phyloP scores from a whole-genome alignment of 163 green algal genomes.

The Prototheca wickerhamii region DNA sequence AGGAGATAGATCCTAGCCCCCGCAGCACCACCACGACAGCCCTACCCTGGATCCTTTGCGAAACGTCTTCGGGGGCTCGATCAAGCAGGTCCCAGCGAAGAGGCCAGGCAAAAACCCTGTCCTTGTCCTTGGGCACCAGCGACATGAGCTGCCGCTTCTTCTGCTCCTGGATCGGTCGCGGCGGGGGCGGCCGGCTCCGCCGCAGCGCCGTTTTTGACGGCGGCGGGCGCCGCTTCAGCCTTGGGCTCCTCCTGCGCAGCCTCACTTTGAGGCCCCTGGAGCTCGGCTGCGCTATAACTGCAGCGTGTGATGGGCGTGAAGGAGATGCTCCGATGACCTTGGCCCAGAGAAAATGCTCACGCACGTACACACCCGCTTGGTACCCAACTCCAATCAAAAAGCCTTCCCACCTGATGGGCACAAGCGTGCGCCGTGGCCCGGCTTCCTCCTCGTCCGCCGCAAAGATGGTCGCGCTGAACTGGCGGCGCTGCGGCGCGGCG shows the following conservation, averaged over 20 bases:
- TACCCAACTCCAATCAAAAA: not conserved
- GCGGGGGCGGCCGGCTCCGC: not conserved
- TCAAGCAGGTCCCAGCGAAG: constrained; percentile 66
- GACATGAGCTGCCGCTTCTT: constrained; percentile 54
- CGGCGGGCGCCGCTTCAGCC: not conserved
- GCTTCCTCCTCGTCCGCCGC: constrained; percentile 59
- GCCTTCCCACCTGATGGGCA: constrained; percentile 20
- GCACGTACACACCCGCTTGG: not conserved
- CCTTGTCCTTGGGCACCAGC: constrained; percentile 58
- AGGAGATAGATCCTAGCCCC: no score
- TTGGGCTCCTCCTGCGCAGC: no score
- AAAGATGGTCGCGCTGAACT: not conserved
- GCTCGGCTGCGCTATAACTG: no score
- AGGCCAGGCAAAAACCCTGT: constrained; percentile 50
- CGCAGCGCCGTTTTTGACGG: not conserved
- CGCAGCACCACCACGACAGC: not conserved
- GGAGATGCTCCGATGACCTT: no score
- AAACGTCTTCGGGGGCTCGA: constrained; percentile 6
- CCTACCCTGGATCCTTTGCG: constrained; percentile 20
- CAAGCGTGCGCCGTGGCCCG: constrained; percentile 32
- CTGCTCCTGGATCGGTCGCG: constrained; percentile 8
- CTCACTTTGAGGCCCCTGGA: no score
- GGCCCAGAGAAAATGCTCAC: no score
- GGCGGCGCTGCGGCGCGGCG: no score
- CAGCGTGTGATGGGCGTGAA: no score